Base-by-base conservation (phyloP, 2,329 filamentous ascomycete species). In the Pseudogymnoascus verrucosus region DNA sequence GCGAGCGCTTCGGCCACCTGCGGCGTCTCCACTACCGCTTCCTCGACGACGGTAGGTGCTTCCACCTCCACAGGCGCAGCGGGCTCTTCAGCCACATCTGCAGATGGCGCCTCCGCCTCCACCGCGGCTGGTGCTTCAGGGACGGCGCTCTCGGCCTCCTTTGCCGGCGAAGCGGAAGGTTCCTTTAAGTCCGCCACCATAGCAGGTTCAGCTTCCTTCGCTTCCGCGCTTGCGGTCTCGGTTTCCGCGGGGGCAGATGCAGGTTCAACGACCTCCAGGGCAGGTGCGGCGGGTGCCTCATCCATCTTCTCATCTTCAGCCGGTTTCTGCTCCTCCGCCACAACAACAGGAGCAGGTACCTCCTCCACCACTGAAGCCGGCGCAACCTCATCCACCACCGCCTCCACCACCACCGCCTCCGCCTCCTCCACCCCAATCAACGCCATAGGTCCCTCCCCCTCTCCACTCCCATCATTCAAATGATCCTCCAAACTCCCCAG, bases 401-500 rank as follows among this genome's bases (percentile, higher is more conserved):
- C 39, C 39, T 21, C 39, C 4, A 2, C 16, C 39, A 8, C 39
- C 19, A 4, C 39, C 12, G 39, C 7, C 19, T 44, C 19, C 40
- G 40, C 40, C 19, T 44, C 40, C 16, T 44, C 40, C 19, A 44
- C 40, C 4, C 40, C 40, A 14, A 44, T 19, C 40, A 44, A 14
- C 19, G 40, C 40, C 40, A 44, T 44, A 11, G 40, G 40, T 1
- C 6, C 40, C 5, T 44, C 40, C 19, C 5, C 16, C 40, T 44
- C 40, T 12, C 8, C 40, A 42, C 40, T 23, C 40, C 39, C 39
- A 42, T 59, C 62, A 26, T 68, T 67, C 42, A 79, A 66, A 63
- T 79, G 78, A 23, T 74, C 75, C 67, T 82, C 79, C 23, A 82
- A 68, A 63, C 76, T 80, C 37, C 77, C 78, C 28, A 81, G 69